Evolutionary conservation across 768 basidiomycete species (phyloP), one percentile per base, ranked within the genome.

Genomic region (Lactarius hatsudake): DNA sequence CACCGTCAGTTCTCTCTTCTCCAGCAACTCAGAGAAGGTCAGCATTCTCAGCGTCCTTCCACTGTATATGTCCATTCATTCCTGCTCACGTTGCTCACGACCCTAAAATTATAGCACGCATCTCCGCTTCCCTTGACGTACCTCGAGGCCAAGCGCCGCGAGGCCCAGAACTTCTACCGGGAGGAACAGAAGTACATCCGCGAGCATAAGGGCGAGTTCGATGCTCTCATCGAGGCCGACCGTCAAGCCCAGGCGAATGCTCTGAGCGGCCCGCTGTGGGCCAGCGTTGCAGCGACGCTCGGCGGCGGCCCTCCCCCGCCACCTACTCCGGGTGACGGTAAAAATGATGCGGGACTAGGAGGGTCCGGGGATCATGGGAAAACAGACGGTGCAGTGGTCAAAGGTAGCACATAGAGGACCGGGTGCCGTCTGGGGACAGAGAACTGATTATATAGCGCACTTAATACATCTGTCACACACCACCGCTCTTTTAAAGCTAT

Each of bases 121-220:
- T 75, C 81, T 4, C 71, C 78, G 36, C 74, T 80, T 53, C 82
- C 82, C 5, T 76, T 77, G n/a, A 83, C 82, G 4, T 84, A 84
- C 74, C 80, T 84, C 53, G 83, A 84, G 68, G 80, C 80, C 67
- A 83, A 82, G 73, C 82, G 83, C 2, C 72, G 73, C 34, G 81
- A 84, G 67, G 84, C 83, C 15, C 85, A 86, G 71, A 74, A 73
- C 42, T 76, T 79, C 58, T 86, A 86, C 76, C 76, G 73, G 64
- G 83, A 84, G 64, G 85, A 86, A 67, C 81, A 83, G 65, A 79
- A 81, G 61, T 85, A 84, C 72, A 80, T 86, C 68, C 75, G 75
- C 40, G 73, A 81, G 48, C 81, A 86, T 76, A 84, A 82, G 73
- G 79, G 71, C 40, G 78, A 82, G 59, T 84, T 86, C 68, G 82